phyloP scores from a whole-genome alignment of 2,329 filamentous ascomycete species.

The Colletotrichum lentis region DNA sequence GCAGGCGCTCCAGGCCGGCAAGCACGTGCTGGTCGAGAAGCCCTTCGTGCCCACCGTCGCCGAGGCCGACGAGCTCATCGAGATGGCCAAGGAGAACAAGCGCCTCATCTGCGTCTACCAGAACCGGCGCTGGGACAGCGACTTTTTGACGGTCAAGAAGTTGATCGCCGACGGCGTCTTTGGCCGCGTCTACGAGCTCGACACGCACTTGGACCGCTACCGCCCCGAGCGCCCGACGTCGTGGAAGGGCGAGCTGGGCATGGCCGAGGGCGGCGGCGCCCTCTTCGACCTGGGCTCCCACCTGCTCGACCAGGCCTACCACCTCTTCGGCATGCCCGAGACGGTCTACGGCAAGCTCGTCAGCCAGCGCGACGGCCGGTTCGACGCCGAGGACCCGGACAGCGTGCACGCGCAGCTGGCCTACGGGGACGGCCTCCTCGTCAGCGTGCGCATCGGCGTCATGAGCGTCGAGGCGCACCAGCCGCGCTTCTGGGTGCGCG shows the following conservation, averaged over 20 bases:
- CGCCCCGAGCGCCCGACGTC: conserved; percentile 64
- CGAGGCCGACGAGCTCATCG: conserved; percentile 71
- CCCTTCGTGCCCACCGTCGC: conserved; percentile 77
- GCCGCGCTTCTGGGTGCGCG: conserved; percentile 79
- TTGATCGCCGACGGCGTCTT: conserved; percentile 67
- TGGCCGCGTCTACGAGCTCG: conserved; percentile 78
- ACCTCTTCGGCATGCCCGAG: conserved; percentile 73
- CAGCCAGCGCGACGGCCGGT: conserved; percentile 65
- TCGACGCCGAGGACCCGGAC: conserved; percentile 62
- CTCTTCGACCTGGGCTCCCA: conserved; percentile 81
- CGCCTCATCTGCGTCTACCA: conserved; percentile 74
- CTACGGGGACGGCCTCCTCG: conserved; percentile 70
- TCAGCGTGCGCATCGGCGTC: conserved; percentile 73
- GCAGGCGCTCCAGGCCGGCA: conserved; percentile 71
- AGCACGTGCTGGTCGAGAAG: conserved; percentile 84
- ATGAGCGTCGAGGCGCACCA: conserved; percentile 74
- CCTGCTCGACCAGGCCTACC: conserved; percentile 77
- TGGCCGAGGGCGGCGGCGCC: conserved; percentile 69
- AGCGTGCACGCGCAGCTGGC: conserved; percentile 70
- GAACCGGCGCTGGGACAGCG: conserved; percentile 80
- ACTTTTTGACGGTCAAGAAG: conserved; percentile 75
- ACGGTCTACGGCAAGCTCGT: conserved; percentile 73
- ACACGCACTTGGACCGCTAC: conserved; percentile 83
- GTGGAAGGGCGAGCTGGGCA: conserved; percentile 72
- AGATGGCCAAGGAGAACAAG: conserved; percentile 59